Conservation (phyloP, 1,139 yeast species). For the Candida sojae region DNA sequence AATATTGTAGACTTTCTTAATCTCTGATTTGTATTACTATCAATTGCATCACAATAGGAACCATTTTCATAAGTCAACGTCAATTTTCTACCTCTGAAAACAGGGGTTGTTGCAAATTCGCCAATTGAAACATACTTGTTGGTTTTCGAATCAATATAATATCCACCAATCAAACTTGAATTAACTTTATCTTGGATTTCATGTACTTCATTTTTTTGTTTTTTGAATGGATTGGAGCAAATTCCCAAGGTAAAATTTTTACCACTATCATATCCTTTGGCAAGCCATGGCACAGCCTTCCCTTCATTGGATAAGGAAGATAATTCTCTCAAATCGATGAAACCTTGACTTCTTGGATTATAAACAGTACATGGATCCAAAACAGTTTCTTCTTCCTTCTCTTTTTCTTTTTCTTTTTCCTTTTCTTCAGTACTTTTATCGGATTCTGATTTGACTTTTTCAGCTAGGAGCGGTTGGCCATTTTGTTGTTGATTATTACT, state of each 20-base stretch:
- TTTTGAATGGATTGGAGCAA: constrained; percentile 66
- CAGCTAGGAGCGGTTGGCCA: constrained; percentile 1
- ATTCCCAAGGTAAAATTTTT: constrained; percentile 78
- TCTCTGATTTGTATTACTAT: constrained; percentile 38
- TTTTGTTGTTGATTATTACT: constrained; percentile 3
- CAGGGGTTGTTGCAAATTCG: constrained; percentile 57
- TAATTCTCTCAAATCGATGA: constrained; percentile 55
- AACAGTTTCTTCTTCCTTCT: constrained; percentile 13
- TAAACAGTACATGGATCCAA: constrained; percentile 55
- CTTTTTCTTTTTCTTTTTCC: constrained; percentile 1
- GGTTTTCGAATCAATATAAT: constrained; percentile 55
- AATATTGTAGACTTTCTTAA: constrained; percentile 65
- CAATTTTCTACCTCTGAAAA: constrained; percentile 69
- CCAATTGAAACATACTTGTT: constrained; percentile 67
- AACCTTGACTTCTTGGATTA: constrained; percentile 54
- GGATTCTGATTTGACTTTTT: neutral
- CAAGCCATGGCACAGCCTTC: constrained; percentile 57
- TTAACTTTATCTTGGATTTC: constrained; percentile 45
- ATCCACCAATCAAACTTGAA: constrained; percentile 63
- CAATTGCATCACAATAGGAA: constrained; percentile 55
- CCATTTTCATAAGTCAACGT: constrained; percentile 74
- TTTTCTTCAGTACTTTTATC: neutral
- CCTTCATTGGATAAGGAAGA: constrained; percentile 47
- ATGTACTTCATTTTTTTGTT: constrained; percentile 25
- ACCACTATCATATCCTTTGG: constrained; percentile 71